A percentile compares a stretch with the other conserved stretches of the same genome.
These are phyloP conservation scores for Fusarium buxicola DNA, from an alignment of 2,329 filamentous ascomycete species.

Conservation along the genomic window DNA sequence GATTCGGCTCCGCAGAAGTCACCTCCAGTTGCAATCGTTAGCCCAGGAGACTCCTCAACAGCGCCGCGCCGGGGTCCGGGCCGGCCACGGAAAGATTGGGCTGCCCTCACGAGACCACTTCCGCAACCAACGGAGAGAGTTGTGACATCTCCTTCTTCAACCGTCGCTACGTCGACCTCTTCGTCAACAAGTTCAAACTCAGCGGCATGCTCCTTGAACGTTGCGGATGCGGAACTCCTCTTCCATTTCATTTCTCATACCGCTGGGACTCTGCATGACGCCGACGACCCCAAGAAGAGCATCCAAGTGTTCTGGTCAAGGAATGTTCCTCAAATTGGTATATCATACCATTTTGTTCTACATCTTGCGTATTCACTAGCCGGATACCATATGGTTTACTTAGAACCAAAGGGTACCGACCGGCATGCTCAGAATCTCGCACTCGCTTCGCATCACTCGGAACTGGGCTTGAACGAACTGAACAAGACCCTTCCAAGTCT, in stretches of 20 bases:
- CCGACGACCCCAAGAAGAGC: conserved; percentile 28
- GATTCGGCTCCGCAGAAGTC: conserved; percentile 34
- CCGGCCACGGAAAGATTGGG: conserved; percentile 49
- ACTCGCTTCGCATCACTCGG: conserved; percentile 43
- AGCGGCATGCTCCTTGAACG: conserved; percentile 40
- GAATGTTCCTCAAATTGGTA: conserved; percentile 46
- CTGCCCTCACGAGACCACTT: conserved; percentile 37
- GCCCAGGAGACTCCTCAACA: conserved; percentile 29
- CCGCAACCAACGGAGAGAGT: conserved; percentile 36
- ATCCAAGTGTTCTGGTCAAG: conserved; percentile 45
- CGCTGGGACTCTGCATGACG: conserved; percentile 39
- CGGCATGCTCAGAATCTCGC: conserved; percentile 30
- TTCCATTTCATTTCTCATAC: conserved; percentile 46
- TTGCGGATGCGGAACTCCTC: conserved; percentile 47
- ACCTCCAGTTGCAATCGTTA: conserved; percentile 23
- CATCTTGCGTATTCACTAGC: conserved; percentile 46
- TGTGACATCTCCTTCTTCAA: conserved; percentile 41
- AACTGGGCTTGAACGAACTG: conserved; percentile 44
- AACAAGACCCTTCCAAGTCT: conserved; percentile 40
- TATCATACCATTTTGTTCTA: conserved; percentile 46
- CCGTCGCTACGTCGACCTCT: conserved; percentile 37
- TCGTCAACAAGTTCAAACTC: conserved; percentile 39
- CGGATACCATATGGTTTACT: conserved; percentile 44
- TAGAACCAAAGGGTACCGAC: conserved; percentile 36
- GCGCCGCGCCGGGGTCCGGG: conserved; percentile 46